phyloP scores from a whole-genome alignment of 371 early-diverging fungal genomes.

The Rhizopus sp. region DNA sequence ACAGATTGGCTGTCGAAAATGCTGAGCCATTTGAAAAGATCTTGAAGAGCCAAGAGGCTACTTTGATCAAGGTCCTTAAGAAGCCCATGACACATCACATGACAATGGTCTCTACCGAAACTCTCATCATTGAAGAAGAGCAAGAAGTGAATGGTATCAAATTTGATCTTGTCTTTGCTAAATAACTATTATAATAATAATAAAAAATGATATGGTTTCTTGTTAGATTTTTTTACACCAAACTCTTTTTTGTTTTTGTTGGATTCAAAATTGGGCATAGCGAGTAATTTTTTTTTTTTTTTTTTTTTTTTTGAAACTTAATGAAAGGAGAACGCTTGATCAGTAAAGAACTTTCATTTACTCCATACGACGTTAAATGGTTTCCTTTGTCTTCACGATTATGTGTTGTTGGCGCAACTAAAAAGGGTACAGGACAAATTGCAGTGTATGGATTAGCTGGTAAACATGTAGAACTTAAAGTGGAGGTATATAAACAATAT shows the following conservation, averaged over 20 bases:
- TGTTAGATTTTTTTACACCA: neutral
- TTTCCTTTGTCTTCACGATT: constrained; percentile 70
- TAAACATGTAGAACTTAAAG: constrained; percentile 47
- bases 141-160: constrained; percentile 69
- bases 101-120: constrained; percentile 36
- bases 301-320: constrained; percentile 9
- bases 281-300: neutral
- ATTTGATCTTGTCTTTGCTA: constrained; percentile 44
- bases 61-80: constrained; percentile 77
- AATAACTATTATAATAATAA: constrained; percentile 11
- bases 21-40: constrained; percentile 68
- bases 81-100: constrained; percentile 48
- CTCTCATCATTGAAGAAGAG: constrained; percentile 68
- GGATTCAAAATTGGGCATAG: neutral
- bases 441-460: constrained; percentile 57
- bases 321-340: constrained; percentile 14
- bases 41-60: constrained; percentile 72
- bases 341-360: constrained; percentile 34
- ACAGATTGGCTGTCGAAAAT: constrained; percentile 72
- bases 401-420: constrained; percentile 71
- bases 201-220: neutral
- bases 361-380: constrained; percentile 61
- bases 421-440: constrained; percentile 68
- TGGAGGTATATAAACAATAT: constrained; percentile 41
- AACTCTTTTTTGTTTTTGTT: neutral